phyloP scores from a whole-genome alignment of 2,329 filamentous ascomycete species.

The Xylaria sp. region DNA sequence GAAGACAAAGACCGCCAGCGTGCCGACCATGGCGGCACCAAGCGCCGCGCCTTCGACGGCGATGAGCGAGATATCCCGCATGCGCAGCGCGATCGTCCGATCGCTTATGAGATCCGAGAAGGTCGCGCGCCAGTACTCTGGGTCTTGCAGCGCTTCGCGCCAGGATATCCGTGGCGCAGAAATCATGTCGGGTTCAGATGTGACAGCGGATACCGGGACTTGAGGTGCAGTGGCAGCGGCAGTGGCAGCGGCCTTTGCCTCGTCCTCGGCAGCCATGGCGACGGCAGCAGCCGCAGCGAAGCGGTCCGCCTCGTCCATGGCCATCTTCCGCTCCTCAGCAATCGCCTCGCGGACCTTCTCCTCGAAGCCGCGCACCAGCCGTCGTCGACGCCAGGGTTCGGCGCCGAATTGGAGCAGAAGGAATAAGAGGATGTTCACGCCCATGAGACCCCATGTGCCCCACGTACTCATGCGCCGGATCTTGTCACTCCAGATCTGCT shows the following conservation, averaged over 20 bases:
- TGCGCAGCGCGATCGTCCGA: constrained; percentile 55
- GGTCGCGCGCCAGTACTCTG: constrained; percentile 43
- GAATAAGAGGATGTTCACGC: constrained; percentile 86
- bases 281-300: constrained; percentile 17
- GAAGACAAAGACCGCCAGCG: constrained; percentile 41
- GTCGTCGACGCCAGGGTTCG: constrained; percentile 81
- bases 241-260: constrained; percentile 5
- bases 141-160: constrained; percentile 40
- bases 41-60: constrained; percentile 61
- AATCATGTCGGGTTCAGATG: background rate
- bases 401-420: constrained; percentile 81
- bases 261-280: constrained; percentile 3
- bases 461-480: constrained; percentile 94
- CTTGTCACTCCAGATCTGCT: constrained; percentile 98
- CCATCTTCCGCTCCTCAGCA: constrained; percentile 55
- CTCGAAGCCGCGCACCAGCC: constrained; percentile 78
- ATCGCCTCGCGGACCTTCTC: constrained; percentile 66
- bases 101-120: constrained; percentile 61
- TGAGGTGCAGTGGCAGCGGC: constrained; percentile 1
- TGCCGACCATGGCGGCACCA: constrained; percentile 57
- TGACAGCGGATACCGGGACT: background rate
- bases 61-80: constrained; percentile 65
- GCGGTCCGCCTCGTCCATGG: constrained; percentile 6
- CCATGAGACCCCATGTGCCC: constrained; percentile 98
- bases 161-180: constrained; percentile 29